phyloP scores from a whole-genome alignment of 495 filamentous ascomycete genomes.

The Talaromyces liani region DNA sequence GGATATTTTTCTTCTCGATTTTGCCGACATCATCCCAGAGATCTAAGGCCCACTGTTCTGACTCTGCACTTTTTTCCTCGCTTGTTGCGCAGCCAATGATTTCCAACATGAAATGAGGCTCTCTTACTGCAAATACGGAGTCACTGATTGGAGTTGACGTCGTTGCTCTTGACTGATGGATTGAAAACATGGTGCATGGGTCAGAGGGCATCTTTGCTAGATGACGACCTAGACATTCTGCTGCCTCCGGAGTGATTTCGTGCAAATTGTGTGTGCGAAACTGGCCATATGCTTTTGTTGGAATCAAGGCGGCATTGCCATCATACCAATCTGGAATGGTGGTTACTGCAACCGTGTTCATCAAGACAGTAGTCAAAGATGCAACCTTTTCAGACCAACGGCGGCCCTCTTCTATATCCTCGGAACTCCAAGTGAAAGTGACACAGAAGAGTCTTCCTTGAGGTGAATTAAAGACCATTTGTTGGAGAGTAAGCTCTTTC shows the following conservation, averaged over 20 bases:
- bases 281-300: constrained; percentile 15
- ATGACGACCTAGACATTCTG: constrained; percentile 15
- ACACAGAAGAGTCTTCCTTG: constrained; percentile 16
- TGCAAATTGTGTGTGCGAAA: constrained; percentile 17
- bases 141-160: constrained; percentile 9
- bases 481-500: constrained; percentile 19
- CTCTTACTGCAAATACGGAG: constrained; percentile 24
- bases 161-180: constrained; percentile 25
- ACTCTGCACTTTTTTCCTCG: neutral
- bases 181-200: constrained; percentile 16
- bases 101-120: constrained; percentile 34
- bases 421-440: constrained; percentile 23
- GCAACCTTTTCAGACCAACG: constrained; percentile 23
- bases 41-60: constrained; percentile 21
- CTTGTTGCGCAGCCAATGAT: constrained; percentile 14
- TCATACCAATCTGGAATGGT: constrained; percentile 17
- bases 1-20: neutral
- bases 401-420: constrained; percentile 19
- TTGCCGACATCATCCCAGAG: neutral
- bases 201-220: constrained; percentile 19
- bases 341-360: constrained; percentile 22
- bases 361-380: constrained; percentile 15
- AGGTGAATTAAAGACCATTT: constrained; percentile 17
- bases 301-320: constrained; percentile 12
- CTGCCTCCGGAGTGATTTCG: constrained; percentile 15